Percentiles rank a stretch among this genome's conserved stretches.
phyloP scores from a whole-genome alignment of 148 eudicot genomes.

The Tetragonia tetragonoides region DNA sequence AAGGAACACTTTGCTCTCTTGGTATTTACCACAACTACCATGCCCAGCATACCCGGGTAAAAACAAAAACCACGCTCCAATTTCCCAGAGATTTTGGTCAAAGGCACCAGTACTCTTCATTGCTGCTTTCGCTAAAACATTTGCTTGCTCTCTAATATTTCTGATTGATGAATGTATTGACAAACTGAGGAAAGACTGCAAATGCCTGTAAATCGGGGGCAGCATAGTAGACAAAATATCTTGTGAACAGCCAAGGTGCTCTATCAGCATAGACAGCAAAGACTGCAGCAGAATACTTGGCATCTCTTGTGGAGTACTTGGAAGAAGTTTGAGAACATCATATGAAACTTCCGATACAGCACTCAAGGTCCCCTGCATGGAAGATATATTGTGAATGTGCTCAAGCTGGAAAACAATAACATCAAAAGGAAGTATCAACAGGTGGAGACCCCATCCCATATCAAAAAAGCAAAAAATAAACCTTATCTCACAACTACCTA shows the following conservation, averaged over 20 bases:
- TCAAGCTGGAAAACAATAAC: not conserved
- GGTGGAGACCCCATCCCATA: slow-evolving; percentile 1
- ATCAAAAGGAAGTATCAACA: not conserved
- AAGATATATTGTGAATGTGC: not conserved
- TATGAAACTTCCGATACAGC: slow-evolving; percentile 61
- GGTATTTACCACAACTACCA: slow-evolving; percentile 26
- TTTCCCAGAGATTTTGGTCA: slow-evolving; percentile 67
- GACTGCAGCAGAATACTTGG: slow-evolving; percentile 72
- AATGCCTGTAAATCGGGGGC: slow-evolving; percentile 66
- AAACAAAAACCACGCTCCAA: slow-evolving; percentile 81
- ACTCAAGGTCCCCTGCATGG: slow-evolving; percentile 58
- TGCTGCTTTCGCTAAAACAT: slow-evolving; percentile 73
- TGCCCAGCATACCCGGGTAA: slow-evolving; percentile 54
- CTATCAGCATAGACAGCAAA: slow-evolving; percentile 60
- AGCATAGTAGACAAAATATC: slow-evolving; percentile 37
- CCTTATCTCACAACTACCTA: not conserved
- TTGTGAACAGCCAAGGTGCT: slow-evolving; percentile 55
- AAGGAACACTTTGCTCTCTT: slow-evolving; percentile 39
- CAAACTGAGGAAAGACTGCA: slow-evolving; percentile 56
- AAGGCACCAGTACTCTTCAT: slow-evolving; percentile 93
- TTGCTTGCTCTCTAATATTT: slow-evolving; percentile 71
- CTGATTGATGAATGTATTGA: slow-evolving; percentile 52
- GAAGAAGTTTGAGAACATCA: slow-evolving; percentile 72
- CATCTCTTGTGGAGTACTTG: slow-evolving; percentile 55
- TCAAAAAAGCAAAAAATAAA: not conserved